Conservation (phyloP, 2,329 filamentous ascomycete species). For the Penicillium sp. region DNA sequence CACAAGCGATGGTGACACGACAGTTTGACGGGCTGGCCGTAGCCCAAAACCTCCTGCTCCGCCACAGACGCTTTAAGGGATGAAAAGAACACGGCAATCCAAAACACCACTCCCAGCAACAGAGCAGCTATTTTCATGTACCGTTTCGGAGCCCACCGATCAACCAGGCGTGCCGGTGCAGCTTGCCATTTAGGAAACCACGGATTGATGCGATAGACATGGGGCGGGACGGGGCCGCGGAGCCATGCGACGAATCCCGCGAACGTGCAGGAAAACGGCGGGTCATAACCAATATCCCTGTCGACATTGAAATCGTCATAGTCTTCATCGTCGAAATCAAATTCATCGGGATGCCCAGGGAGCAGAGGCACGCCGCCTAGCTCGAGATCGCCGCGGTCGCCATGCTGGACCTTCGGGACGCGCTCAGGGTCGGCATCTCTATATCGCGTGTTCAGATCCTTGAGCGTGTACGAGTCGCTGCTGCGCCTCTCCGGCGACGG, state of each 20-base stretch:
- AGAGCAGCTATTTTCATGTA: slow-evolving; percentile 27
- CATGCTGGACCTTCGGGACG: slow-evolving; percentile 1
- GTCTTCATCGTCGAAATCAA: slow-evolving; percentile 3
- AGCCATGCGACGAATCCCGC: slow-evolving; percentile 28
- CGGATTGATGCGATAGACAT: slow-evolving; percentile 35
- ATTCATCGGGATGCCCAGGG: slow-evolving; percentile 3
- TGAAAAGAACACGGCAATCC: slow-evolving; percentile 35
- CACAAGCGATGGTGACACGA: slow-evolving; percentile 36
- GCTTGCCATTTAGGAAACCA: slow-evolving; percentile 34
- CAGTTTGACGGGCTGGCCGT: slow-evolving; percentile 36
- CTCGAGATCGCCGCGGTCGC: slow-evolving; percentile 19
- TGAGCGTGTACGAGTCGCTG: neutral
- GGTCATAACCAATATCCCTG: slow-evolving; percentile 1
- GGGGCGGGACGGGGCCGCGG: slow-evolving; percentile 32
- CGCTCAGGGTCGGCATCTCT: slow-evolving; percentile 9
- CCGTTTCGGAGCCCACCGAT: slow-evolving; percentile 28
- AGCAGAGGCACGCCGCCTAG: slow-evolving; percentile 20
- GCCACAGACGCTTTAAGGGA: slow-evolving; percentile 32
- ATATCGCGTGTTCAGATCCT: slow-evolving; percentile 7
- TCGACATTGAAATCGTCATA: slow-evolving; percentile 5
- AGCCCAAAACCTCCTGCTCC: slow-evolving; percentile 31
- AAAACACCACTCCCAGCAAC: slow-evolving; percentile 26
- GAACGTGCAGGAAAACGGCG: slow-evolving; percentile 25
- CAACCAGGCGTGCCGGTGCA: slow-evolving; percentile 32
- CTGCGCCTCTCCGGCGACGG: neutral